Evolutionary conservation across 371 early-diverging fungal genomes (phyloP), one percentile per base, ranked within the genome.

Genomic region (Rhizopus delemar): DNA sequence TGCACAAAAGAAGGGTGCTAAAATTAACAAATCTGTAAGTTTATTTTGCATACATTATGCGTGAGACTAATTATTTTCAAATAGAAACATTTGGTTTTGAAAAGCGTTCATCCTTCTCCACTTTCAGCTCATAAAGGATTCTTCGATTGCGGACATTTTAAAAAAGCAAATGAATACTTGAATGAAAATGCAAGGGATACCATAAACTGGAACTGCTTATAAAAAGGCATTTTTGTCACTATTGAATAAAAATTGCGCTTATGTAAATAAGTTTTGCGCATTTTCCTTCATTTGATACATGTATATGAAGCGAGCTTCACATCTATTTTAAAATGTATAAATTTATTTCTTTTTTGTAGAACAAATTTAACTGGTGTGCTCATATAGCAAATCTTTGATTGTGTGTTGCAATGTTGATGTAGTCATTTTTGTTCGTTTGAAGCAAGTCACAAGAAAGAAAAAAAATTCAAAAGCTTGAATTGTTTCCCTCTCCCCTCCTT

Each of bases 81-180:
- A 15, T 57, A 82, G 85, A 82, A 84, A 75, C 99, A 99, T 72
- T 67, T 92, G 49, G 90, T 99, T 4, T 73, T 99, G 39, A 85
- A 85, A 56, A 74, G 93, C 6, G 92, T 91, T 3, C 99, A 99
- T 75, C 99, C 99, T 56, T 93, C 94, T 16, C 99, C 99, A 13
- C 76, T 99, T 32, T 90, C 93, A 38, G 98, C 95, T 4, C 81
- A 86, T 63, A 80, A 86, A 51, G 97, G 97, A 4, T 99, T 95
- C 75, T 88, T 96, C 67, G 91, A 90, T 0, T 88, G 91, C 59
- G 81, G 85, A 9, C 98, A 97, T 69, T 99, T 98, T 70, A 85
- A 86, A 16, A 81, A 90, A 66, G 92, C 99, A n/a, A 99, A 99
- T 72, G 90, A 88, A 63, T 99, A 93, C 63, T 80, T 97, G 46